Percentiles rank a stretch among this genome's conserved stretches.
These are phyloP conservation scores for Aspergillus panamensis DNA, from an alignment of 495 filamentous ascomycete genomes.

Conservation along the genomic window DNA sequence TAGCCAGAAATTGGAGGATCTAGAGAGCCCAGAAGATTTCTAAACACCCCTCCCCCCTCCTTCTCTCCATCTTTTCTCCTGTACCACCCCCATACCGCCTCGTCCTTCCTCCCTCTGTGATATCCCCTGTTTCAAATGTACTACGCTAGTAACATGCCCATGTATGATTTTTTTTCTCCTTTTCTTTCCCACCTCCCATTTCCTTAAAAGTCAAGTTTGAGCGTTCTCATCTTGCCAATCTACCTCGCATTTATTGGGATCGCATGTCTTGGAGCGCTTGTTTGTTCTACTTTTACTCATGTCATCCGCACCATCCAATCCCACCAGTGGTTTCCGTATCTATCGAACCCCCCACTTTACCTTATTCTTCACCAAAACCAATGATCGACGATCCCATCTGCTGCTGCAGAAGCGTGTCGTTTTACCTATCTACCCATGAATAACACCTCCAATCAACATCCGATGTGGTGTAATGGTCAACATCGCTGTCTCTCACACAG, in stretches of 20 bases:
- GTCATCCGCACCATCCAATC: neutral
- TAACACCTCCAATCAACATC: too few species aligned
- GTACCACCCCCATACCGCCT: neutral
- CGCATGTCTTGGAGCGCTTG: neutral
- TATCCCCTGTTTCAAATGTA: neutral
- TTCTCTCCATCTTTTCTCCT: slow-evolving; percentile 1
- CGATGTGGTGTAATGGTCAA: slow-evolving; percentile 37
- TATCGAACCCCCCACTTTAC: too few species aligned
- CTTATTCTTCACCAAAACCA: neutral
- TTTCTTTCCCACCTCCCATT: neutral
- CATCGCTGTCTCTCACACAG: slow-evolving; percentile 34
- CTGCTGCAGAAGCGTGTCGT: too few species aligned
- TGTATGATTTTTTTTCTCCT: neutral
- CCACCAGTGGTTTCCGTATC: neutral
- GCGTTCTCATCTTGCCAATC: neutral
- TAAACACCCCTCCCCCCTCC: slow-evolving; percentile 18
- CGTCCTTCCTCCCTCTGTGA: neutral
- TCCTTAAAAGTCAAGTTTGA: neutral
- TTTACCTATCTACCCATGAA: too few species aligned
- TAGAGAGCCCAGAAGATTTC: slow-evolving; percentile 48
- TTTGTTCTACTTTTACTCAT: neutral
- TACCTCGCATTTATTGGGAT: neutral
- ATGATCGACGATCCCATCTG: neutral
- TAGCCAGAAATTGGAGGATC: slow-evolving; percentile 40
- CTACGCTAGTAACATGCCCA: neutral